phyloP scores from a whole-genome alignment of 345 rosid species.

The Salix arbutifolia region DNA sequence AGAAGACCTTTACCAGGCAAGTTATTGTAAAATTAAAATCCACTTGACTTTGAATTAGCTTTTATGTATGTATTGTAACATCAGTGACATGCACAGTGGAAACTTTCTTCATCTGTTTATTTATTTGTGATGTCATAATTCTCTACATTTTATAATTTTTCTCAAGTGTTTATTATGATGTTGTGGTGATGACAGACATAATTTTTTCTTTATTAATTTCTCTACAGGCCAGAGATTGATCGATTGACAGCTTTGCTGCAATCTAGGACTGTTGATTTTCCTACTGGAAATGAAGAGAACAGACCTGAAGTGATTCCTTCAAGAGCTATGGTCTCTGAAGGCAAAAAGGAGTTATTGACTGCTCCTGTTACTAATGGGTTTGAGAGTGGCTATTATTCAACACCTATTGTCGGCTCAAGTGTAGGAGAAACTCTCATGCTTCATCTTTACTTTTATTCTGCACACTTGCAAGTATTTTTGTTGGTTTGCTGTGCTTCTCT shows the following conservation, averaged over 20 bases:
- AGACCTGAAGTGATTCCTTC: slow-evolving; percentile 36
- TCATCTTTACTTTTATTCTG: background rate
- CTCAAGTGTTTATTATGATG: background rate
- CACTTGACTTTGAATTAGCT: background rate
- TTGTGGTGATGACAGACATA: background rate
- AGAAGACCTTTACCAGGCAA: slow-evolving; percentile 76
- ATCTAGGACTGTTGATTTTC: slow-evolving; percentile 47
- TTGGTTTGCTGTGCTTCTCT: background rate
- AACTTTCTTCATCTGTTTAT: background rate
- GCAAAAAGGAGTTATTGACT: slow-evolving; percentile 29
- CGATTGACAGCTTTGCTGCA: slow-evolving; percentile 64
- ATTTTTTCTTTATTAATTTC: background rate
- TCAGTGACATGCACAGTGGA: background rate
- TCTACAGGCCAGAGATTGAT: slow-evolving; percentile 78
- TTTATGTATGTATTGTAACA: background rate
- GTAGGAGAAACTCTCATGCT: slow-evolving; percentile 33
- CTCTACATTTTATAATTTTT: background rate
- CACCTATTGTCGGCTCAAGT: slow-evolving; percentile 42
- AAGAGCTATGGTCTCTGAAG: slow-evolving; percentile 23
- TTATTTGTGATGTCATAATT: background rate
- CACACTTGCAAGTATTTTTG: background rate
- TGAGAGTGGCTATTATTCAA: slow-evolving; percentile 32
- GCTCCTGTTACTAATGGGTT: slow-evolving; percentile 35
- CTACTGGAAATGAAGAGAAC: slow-evolving; percentile 40
- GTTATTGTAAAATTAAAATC: background rate